Conservation (phyloP, 768 basidiomycete genomes). For the Leccinum uliginosum region DNA sequence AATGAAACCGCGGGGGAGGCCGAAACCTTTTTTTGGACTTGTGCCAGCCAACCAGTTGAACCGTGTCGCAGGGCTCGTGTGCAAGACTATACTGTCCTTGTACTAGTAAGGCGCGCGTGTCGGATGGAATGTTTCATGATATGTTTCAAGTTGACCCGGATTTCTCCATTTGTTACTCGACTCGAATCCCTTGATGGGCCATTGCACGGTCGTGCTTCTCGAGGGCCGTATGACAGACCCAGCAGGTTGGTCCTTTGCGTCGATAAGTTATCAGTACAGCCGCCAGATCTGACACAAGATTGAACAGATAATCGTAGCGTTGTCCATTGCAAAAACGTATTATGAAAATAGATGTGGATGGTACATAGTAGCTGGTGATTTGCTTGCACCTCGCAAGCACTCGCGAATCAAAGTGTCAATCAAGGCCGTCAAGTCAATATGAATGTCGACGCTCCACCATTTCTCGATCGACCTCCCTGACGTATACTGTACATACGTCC, state of each 20-base stretch:
- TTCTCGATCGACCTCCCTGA: neutral
- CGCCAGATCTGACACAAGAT: neutral
- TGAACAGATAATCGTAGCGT: neutral
- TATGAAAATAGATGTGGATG: neutral
- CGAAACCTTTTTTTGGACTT: neutral
- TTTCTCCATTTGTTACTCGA: neutral
- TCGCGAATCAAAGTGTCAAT: neutral
- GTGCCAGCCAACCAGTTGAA: neutral
- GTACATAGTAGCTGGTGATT: neutral
- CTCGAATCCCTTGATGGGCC: neutral
- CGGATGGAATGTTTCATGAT: neutral
- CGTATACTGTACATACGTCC: neutral
- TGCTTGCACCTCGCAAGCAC: neutral
- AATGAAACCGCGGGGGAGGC: neutral
- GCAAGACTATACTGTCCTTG: no score
- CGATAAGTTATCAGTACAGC: neutral
- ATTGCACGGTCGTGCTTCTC: neutral
- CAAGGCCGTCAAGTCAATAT: neutral
- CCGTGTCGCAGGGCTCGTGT: neutral
- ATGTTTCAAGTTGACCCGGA: neutral
- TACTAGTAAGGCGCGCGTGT: neutral
- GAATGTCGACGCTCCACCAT: neutral
- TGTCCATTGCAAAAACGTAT: neutral
- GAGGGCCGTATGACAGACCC: neutral
- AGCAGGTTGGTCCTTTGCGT: neutral